phyloP scores from a whole-genome alignment of 1,139 yeast species.

The Arxiozyma telluris region DNA sequence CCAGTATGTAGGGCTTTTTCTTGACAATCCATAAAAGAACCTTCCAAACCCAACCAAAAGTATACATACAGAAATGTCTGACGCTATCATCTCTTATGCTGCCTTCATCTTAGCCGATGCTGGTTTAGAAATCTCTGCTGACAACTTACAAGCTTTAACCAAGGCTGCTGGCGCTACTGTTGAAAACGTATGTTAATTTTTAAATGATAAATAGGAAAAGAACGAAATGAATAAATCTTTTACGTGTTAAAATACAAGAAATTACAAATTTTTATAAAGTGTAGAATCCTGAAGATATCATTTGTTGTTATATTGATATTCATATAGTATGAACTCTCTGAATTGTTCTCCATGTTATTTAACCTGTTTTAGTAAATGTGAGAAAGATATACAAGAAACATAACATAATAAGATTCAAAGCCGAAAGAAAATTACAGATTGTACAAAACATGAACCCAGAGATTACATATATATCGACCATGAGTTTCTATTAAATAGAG shows the following conservation, averaged over 20 bases:
- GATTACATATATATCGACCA: background rate
- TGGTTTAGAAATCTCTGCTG: constrained; percentile 89
- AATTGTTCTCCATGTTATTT: background rate
- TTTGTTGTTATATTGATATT: background rate
- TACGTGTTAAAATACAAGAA: background rate
- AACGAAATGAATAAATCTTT: background rate
- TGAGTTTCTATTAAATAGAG: too few relatives aligned
- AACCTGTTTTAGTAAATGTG: too few relatives aligned
- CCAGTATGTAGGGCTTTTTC: too few relatives aligned
- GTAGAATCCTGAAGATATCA: background rate
- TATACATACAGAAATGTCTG: constrained; percentile 37
- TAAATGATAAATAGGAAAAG: background rate
- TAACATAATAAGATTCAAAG: too few relatives aligned
- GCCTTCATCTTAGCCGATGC: constrained; percentile 98
- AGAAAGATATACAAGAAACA: background rate
- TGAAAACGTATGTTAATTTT: constrained; percentile 45
- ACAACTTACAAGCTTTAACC: constrained; percentile 77
- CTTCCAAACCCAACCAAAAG: constrained; percentile 4
- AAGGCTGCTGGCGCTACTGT: constrained; percentile 86
- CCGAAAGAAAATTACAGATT: background rate
- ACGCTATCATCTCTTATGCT: constrained; percentile 52
- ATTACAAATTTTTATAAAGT: too few relatives aligned
- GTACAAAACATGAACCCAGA: background rate
- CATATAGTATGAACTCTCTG: background rate
- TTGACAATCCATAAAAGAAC: background rate